Evolutionary conservation across 2,329 filamentous ascomycete species (phyloP).

Genomic region (Colletotrichum sp.): DNA sequence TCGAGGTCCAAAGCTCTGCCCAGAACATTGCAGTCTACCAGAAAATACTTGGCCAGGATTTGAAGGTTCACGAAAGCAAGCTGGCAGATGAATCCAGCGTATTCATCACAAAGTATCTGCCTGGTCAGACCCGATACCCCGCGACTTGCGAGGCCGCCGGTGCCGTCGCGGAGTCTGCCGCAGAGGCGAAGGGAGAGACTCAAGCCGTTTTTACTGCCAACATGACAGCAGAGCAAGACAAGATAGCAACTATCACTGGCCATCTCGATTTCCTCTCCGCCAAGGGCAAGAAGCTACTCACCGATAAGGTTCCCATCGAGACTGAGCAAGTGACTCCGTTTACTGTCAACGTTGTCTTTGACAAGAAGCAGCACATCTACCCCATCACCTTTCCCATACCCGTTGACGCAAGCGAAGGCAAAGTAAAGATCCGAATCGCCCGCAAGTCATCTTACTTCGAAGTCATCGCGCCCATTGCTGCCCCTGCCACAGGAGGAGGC

Average conservation of each 20-base stretch:
- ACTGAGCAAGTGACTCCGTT: conserved; percentile 44
- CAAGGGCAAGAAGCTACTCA: conserved; percentile 39
- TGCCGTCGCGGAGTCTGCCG: conserved; percentile 22
- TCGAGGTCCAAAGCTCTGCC: conserved; percentile 32
- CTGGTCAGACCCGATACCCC: conserved; percentile 35
- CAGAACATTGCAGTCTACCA: conserved; percentile 29
- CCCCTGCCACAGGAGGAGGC: conserved; percentile 22
- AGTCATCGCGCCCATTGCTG: conserved; percentile 40
- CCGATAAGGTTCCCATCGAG: conserved; percentile 40
- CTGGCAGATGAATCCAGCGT: conserved; percentile 33
- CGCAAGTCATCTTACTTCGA: conserved; percentile 51
- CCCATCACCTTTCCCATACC: conserved; percentile 46
- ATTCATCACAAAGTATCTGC: conserved; percentile 40
- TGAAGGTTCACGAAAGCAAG: conserved; percentile 36
- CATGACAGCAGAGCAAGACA: conserved; percentile 26
- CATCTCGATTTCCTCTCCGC: conserved; percentile 42
- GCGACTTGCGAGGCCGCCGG: conserved; percentile 26
- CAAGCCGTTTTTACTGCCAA: conserved; percentile 30
- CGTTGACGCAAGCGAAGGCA: conserved; percentile 35
- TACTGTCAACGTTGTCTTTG: conserved; percentile 45
- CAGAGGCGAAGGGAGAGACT: conserved; percentile 24
- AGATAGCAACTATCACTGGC: conserved; percentile 41
- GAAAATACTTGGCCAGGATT: conserved; percentile 26
- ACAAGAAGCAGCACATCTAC: conserved; percentile 30
- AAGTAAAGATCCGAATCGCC: conserved; percentile 44